Evolutionary conservation across 2,329 filamentous ascomycete genomes (phyloP), one percentile per base, ranked within the genome.

Genomic region (Beauveria sp.): DNA sequence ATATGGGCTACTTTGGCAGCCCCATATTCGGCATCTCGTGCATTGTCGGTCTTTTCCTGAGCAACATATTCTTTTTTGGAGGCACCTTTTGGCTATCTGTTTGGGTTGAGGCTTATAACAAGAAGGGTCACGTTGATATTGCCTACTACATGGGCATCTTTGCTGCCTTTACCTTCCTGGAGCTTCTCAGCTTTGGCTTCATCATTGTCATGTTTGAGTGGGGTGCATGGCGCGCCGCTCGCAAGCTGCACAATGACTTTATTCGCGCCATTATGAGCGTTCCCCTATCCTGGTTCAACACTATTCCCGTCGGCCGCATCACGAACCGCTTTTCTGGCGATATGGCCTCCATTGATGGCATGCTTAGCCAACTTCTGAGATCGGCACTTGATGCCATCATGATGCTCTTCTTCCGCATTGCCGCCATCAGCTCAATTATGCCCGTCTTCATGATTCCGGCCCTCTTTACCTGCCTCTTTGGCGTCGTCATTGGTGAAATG

Each of bases 321-420:
- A 76, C 80, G 60, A 83, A 84, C 66, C 78, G 83, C 14, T 82
- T 85, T 64, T 80, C 80, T 1, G 80, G 81, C 42, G 82, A 85
- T 63, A 83, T 84, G 68, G 74, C 77, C n/a, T 82, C 81, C 0
- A 75, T 85, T 57, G 83, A 85, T 65, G 77, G 75, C 8, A 67
- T 71, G 1, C 69, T 85, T 7, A 75, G 77, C 22, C 71, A 73
- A 1, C 76, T 80, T 73, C 70, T 83, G 0, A 75, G 78, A 5
- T 65, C 67, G 46, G 74, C 73, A 2, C 60, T 82, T 10, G 78
- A 81, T 61, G 73, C 73, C 14, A 64, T 70, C 10, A 71, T 80
- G 58, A 69, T 75, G 20, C 71, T 81, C 61, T 61, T 79, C 24
- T 78, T 81, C 58, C 76, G 79, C 7, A 71, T 82, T 46, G 77